Conservation (phyloP, 2,329 filamentous ascomycete species). For the Harringtonia lauricola region DNA sequence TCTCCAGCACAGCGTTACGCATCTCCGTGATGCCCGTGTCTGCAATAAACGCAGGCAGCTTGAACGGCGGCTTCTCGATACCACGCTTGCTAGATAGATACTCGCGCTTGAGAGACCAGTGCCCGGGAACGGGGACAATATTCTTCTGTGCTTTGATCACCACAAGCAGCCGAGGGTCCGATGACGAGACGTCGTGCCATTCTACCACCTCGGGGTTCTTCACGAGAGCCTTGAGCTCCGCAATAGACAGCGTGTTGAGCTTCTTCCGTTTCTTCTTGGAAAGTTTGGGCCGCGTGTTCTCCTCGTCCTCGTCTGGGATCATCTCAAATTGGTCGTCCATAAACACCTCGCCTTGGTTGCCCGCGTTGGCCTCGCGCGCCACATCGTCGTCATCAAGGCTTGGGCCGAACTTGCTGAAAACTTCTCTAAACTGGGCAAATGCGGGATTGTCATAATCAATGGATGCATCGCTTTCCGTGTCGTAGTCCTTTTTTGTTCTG, state of each 20-base stretch:
- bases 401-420: conserved; percentile 71
- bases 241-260: conserved; percentile 80
- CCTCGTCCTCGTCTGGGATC: conserved; percentile 71
- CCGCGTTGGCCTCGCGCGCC: conserved; percentile 52
- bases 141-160: conserved; percentile 94
- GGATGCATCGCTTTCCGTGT: conserved; percentile 32
- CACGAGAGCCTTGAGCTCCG: conserved; percentile 88
- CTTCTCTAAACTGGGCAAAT: conserved; percentile 71
- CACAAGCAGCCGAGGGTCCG: conserved; percentile 78
- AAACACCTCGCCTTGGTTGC: conserved; percentile 76
- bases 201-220: conserved; percentile 89
- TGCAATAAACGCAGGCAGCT: conserved; percentile 89
- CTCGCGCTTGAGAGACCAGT: conserved; percentile 95
- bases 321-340: conserved; percentile 79
- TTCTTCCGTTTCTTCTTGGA: conserved; percentile 95
- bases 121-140: conserved; percentile 83
- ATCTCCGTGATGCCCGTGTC: conserved; percentile 97
- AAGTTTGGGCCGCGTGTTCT: conserved; percentile 50
- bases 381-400: conserved; percentile 50
- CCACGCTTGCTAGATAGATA: conserved; percentile 95
- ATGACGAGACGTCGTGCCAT: conserved; percentile 90
- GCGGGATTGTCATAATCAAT: conserved; percentile 59
- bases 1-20: conserved; percentile 91
- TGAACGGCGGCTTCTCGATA: conserved; percentile 89
- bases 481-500: conserved; percentile 19